A percentile compares a stretch with the other conserved stretches of the same genome.
Evolutionary conservation across 2,329 filamentous ascomycete genomes (phyloP).

Genomic region (Fusarium drepaniforme): DNA sequence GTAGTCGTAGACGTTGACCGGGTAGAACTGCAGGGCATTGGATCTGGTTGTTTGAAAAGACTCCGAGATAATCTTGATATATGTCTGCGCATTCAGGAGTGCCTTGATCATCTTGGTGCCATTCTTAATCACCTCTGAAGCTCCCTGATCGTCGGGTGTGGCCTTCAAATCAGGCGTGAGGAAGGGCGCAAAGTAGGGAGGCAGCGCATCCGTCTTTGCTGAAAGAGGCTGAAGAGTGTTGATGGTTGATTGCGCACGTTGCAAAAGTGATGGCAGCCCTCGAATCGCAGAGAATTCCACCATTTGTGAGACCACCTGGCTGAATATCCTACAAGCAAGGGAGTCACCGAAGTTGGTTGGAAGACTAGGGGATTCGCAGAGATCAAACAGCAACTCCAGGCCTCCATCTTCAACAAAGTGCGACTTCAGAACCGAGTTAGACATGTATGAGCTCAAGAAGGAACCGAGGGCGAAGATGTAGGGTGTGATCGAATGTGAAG

Average conservation of each 20-base stretch:
- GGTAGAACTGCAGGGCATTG: constrained; percentile 74
- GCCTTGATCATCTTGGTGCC: constrained; percentile 86
- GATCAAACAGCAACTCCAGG: constrained; percentile 85
- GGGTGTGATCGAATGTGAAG: constrained; percentile 62
- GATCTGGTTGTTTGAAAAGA: constrained; percentile 79
- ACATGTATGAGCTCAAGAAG: constrained; percentile 82
- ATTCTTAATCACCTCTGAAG: constrained; percentile 60
- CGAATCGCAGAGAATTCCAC: constrained; percentile 85
- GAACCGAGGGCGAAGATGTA: constrained; percentile 82
- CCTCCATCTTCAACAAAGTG: constrained; percentile 84
- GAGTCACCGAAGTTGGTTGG: constrained; percentile 72
- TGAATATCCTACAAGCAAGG: constrained; percentile 76
- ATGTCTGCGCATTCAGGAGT: constrained; percentile 79
- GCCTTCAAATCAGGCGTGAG: constrained; percentile 60
- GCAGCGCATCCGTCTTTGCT: constrained; percentile 57
- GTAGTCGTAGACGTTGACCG: constrained; percentile 87
- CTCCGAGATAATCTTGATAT: constrained; percentile 80
- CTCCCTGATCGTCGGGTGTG: constrained; percentile 48
- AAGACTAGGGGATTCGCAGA: constrained; percentile 85
- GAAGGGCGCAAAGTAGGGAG: constrained; percentile 78
- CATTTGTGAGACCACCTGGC: constrained; percentile 80
- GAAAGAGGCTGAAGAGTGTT: constrained; percentile 77
- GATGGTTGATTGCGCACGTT: constrained; percentile 77
- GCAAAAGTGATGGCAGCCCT: constrained; percentile 84
- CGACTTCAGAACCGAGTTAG: constrained; percentile 78